A percentile compares a stretch with the other conserved stretches of the same genome.
Conservation (phyloP, 1,284 basidiomycete species). For the Austroboletus niveus region DNA sequence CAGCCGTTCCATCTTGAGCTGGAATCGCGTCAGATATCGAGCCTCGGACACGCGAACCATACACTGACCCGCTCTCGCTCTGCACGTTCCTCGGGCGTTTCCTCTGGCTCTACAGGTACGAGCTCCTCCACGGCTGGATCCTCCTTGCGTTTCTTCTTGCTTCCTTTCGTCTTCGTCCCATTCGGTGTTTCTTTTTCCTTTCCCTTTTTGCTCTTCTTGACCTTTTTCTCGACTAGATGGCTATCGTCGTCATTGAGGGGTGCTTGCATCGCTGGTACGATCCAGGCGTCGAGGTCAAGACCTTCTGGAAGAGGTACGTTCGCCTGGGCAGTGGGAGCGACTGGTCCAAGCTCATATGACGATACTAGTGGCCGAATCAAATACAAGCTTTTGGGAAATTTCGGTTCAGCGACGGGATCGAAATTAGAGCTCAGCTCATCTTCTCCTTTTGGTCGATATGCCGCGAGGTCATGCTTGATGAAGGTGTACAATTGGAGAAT, state of each 20-base stretch:
- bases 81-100: slow-evolving; percentile 55
- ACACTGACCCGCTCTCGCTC: slow-evolving; percentile 57
- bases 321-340: slow-evolving; percentile 77
- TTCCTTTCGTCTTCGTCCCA: slow-evolving; percentile 30
- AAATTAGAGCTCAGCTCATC: slow-evolving; percentile 39
- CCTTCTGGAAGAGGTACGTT: slow-evolving; percentile 82
- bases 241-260: slow-evolving; percentile 33
- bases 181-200: slow-evolving; percentile 48
- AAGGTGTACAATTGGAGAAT: slow-evolving; percentile 78
- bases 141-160: slow-evolving; percentile 31
- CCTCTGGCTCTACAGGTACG: slow-evolving; percentile 34
- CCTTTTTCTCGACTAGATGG: slow-evolving; percentile 30
- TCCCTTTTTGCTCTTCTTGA: slow-evolving; percentile 46
- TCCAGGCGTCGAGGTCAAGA: slow-evolving; percentile 82
- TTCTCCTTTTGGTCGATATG: slow-evolving; percentile 48
- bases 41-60: neutral
- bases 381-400: slow-evolving; percentile 85
- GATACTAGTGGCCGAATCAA: slow-evolving; percentile 84
- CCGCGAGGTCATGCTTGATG: slow-evolving; percentile 74
- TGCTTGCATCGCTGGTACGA: slow-evolving; percentile 65
- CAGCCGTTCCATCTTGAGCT: slow-evolving; percentile 74
- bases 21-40: slow-evolving; percentile 4
- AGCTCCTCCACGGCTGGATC: slow-evolving; percentile 34
- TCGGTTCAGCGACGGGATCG: slow-evolving; percentile 39
- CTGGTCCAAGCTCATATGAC: slow-evolving; percentile 82